Evolutionary conservation across 2,329 filamentous ascomycete species (phyloP).

Genomic region (Coniella lustricola): DNA sequence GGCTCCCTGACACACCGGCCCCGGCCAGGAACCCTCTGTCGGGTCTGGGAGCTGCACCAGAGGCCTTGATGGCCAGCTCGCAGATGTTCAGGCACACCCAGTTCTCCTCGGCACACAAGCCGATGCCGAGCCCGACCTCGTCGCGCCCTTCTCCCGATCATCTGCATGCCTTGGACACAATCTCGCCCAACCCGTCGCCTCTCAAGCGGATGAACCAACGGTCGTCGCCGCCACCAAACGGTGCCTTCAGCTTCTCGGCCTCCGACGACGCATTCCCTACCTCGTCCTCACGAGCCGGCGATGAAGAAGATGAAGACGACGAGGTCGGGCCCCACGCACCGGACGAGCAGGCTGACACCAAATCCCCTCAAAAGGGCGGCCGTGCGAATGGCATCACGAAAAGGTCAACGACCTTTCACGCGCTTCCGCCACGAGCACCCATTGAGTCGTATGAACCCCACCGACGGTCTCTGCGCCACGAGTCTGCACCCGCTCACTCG

Average conservation of each 20-base stretch:
- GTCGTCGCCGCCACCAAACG: conserved; percentile 36
- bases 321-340: no score
- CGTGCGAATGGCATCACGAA: conserved; percentile 4
- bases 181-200: conserved; percentile 44
- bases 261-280: conserved; percentile 14
- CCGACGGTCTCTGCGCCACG: not conserved
- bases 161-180: conserved; percentile 32
- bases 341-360: not conserved
- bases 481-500: not conserved
- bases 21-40: conserved; percentile 41
- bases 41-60: conserved; percentile 25
- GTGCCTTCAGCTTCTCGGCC: conserved; percentile 34
- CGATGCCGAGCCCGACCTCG: conserved; percentile 44
- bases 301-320: conserved; percentile 16
- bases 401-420: not conserved
- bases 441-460: conserved; percentile 2
- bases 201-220: conserved; percentile 42
- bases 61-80: conserved; percentile 32
- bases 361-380: no score
- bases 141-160: conserved; percentile 49
- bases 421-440: not conserved
- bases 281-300: conserved; percentile 6
- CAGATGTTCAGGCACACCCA: conserved; percentile 52
- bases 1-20: conserved; percentile 41
- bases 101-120: conserved; percentile 44